phyloP scores from a whole-genome alignment of 2,329 filamentous ascomycete species.

The Phyllosticta citrichinensis region DNA sequence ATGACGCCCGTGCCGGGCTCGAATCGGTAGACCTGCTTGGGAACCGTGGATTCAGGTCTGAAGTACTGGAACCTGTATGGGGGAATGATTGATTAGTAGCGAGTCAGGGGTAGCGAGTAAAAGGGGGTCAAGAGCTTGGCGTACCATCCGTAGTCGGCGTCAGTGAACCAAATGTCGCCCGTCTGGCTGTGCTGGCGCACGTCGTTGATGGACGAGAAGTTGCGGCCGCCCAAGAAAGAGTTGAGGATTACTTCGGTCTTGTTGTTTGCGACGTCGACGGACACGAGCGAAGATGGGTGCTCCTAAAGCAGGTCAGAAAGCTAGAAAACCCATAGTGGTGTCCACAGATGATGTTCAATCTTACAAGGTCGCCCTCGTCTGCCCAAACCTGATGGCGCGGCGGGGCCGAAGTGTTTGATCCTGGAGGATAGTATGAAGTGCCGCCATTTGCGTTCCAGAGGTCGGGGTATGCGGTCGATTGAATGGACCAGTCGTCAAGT shows the following conservation, averaged over 20 bases:
- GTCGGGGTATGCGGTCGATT: conserved; percentile 30
- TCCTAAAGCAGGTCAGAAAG: conserved; percentile 13
- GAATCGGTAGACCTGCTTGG: conserved; percentile 34
- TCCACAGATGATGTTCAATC: neutral
- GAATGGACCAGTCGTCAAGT: conserved; percentile 30
- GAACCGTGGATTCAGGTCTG: conserved; percentile 22
- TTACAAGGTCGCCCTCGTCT: conserved; percentile 25
- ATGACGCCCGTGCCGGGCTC: conserved; percentile 31
- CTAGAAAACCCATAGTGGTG: conserved; percentile 13
- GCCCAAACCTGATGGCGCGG: conserved; percentile 22
- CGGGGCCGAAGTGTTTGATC: conserved; percentile 15
- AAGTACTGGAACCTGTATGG: conserved; percentile 17
- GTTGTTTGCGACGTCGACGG: conserved; percentile 37
- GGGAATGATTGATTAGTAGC: conserved; percentile 40
- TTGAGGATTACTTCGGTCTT: conserved; percentile 33
- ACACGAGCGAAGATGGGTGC: conserved; percentile 33
- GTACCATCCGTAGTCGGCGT: conserved; percentile 25
- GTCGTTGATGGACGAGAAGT: conserved; percentile 37
- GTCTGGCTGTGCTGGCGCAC: conserved; percentile 31
- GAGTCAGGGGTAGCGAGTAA: conserved; percentile 43
- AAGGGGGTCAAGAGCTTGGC: conserved; percentile 45
- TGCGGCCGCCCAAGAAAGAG: conserved; percentile 39
- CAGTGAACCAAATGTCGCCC: conserved; percentile 42
- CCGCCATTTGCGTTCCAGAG: conserved; percentile 29
- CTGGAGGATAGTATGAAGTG: conserved; percentile 26